These are phyloP conservation scores for Sporothrix brunneoviolacea DNA, from an alignment of 2,329 filamentous ascomycete genomes.

Conservation along the genomic window DNA sequence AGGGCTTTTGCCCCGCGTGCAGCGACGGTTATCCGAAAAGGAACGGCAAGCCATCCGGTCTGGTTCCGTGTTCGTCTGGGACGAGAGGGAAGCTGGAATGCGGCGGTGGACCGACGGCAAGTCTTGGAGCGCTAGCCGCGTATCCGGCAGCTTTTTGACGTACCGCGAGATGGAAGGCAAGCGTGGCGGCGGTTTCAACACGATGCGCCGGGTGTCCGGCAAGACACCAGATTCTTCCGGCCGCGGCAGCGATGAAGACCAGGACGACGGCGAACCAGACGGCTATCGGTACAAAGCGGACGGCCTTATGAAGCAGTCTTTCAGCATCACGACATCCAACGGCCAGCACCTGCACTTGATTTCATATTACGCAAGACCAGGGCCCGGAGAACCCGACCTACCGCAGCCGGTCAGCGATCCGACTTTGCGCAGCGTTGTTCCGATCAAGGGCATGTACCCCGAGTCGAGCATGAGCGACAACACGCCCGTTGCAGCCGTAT, in stretches of 20 bases:
- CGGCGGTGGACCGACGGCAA: constrained; percentile 97
- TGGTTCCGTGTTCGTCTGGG: constrained; percentile 99
- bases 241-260: constrained; percentile 76
- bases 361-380: constrained; percentile 86
- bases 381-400: constrained; percentile 64
- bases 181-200: constrained; percentile 68
- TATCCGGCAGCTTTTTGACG: constrained; percentile 94
- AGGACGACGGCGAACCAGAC: constrained; percentile 77
- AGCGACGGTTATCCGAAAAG: constrained; percentile 89
- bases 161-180: constrained; percentile 99
- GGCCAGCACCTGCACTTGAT: constrained; percentile 92
- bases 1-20: constrained; percentile 82
- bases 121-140: constrained; percentile 95
- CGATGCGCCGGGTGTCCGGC: constrained; percentile 49
- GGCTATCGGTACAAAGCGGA: constrained; percentile 94
- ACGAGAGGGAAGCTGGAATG: constrained; percentile 97
- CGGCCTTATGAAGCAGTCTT: constrained; percentile 98
- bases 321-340: constrained; percentile 90
- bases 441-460: constrained; percentile 92
- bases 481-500: constrained; percentile 70
- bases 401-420: constrained; percentile 78
- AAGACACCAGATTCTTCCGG: constrained; percentile 75
- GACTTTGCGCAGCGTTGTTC: constrained; percentile 71
- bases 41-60: constrained; percentile 94
- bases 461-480: constrained; percentile 84